phyloP scores from a whole-genome alignment of 2,329 filamentous ascomycete species.

The Elsinoe batatas region DNA sequence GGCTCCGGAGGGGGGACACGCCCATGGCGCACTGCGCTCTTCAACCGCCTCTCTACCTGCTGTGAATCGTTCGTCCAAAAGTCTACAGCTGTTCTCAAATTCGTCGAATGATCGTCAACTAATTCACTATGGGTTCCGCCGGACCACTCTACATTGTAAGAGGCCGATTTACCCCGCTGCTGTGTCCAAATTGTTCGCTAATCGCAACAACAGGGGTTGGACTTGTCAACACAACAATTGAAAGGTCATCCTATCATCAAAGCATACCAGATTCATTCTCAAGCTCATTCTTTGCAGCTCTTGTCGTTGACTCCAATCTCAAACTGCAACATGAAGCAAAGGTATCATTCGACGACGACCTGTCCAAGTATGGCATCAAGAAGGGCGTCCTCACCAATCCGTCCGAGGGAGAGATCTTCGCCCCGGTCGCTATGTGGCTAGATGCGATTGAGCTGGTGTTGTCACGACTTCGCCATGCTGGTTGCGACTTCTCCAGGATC shows the following conservation, averaged over 20 bases:
- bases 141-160: slow-evolving; percentile 13
- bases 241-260: slow-evolving; percentile 53
- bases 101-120: background rate
- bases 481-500: slow-evolving; percentile 63
- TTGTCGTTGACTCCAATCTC: slow-evolving; percentile 75
- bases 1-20: background rate
- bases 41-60: background rate
- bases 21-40: background rate
- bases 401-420: slow-evolving; percentile 77
- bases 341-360: slow-evolving; percentile 90
- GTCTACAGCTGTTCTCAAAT: background rate
- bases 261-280: background rate
- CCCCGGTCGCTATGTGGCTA: slow-evolving; percentile 88
- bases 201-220: slow-evolving; percentile 52
- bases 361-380: slow-evolving; percentile 55
- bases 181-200: background rate
- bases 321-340: slow-evolving; percentile 76
- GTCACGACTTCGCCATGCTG: slow-evolving; percentile 56
- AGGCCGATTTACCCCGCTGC: background rate
- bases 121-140: background rate
- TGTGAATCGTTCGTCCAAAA: background rate
- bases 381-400: slow-evolving; percentile 84
- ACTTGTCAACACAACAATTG: slow-evolving; percentile 92
- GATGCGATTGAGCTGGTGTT: slow-evolving; percentile 86
- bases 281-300: slow-evolving; percentile 41